These are phyloP conservation scores for Brasilioporus rufonigricans DNA, from an alignment of 768 basidiomycete genomes.

Conservation along the genomic window DNA sequence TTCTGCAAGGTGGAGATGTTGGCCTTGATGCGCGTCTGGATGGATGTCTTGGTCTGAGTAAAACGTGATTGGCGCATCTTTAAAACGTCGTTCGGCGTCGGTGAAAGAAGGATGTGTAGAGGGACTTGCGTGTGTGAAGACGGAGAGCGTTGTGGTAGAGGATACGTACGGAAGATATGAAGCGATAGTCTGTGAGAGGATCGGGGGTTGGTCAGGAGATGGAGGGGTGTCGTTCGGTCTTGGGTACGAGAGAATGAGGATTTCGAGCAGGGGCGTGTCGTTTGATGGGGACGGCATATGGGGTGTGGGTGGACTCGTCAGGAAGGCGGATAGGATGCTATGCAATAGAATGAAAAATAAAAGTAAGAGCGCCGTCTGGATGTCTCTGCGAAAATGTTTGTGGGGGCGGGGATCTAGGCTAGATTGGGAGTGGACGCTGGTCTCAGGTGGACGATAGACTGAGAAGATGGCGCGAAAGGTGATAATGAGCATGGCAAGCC, in stretches of 20 bases:
- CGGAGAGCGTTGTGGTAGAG: conserved; percentile 30
- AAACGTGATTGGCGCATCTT: conserved; percentile 23
- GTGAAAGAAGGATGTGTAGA: conserved; percentile 33
- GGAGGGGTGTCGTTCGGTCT: conserved; percentile 33
- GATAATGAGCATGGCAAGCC: conserved; percentile 24
- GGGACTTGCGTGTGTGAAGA: conserved; percentile 37
- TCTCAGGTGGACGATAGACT: background rate
- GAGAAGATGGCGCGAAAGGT: conserved; percentile 6
- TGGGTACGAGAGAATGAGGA: conserved; percentile 41
- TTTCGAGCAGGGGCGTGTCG: conserved; percentile 35
- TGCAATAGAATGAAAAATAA: conserved; percentile 13
- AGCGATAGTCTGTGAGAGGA: conserved; percentile 37
- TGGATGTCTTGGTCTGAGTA: conserved; percentile 32
- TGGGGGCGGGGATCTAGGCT: background rate
- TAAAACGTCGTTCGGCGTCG: conserved; percentile 24
- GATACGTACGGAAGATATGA: conserved; percentile 38
- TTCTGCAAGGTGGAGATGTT: conserved; percentile 42
- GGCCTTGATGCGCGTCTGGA: conserved; percentile 25
- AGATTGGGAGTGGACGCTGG: too few relatives aligned
- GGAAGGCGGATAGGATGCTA: background rate
- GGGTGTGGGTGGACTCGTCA: background rate
- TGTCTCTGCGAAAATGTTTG: conserved; percentile 10
- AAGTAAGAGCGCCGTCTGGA: conserved; percentile 20
- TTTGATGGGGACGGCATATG: conserved; percentile 19
- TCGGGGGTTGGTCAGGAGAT: conserved; percentile 12